Conservation (phyloP, 225 moss, liverwort and hornwort species). For the Neckera pumila region DNA sequence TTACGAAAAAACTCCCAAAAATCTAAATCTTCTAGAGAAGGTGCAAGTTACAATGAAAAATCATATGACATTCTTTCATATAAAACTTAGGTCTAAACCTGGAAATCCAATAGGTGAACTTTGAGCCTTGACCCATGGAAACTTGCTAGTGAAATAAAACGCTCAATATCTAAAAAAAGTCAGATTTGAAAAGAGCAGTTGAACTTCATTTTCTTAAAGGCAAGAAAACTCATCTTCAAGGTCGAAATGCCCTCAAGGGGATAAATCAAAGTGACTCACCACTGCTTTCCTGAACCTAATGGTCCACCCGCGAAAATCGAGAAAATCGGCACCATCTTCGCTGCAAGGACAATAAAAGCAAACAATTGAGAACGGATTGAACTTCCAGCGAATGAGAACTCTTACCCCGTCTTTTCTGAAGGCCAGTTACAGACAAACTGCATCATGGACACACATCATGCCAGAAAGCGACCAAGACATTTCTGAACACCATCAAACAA, state of each 20-base stretch:
- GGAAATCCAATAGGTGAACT: background rate
- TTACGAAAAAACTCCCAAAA: background rate
- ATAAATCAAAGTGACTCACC: slow-evolving; percentile 22
- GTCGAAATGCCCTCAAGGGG: background rate
- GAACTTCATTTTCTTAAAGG: background rate
- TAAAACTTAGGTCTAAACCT: background rate
- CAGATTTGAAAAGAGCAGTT: background rate
- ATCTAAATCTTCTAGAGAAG: background rate
- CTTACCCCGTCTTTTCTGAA: background rate
- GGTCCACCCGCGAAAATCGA: slow-evolving; percentile 80
- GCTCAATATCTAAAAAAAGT: background rate
- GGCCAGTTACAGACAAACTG: background rate
- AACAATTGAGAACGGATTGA: background rate
- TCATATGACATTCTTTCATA: background rate
- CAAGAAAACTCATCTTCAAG: background rate
- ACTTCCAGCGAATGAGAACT: background rate
- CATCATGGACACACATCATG: background rate
- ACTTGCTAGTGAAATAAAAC: background rate
- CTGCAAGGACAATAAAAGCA: slow-evolving; percentile 31
- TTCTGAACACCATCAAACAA: background rate
- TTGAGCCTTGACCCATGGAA: background rate
- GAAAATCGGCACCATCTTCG: slow-evolving; percentile 92
- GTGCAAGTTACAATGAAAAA: background rate
- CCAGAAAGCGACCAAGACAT: background rate
- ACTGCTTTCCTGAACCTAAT: slow-evolving; percentile 77